Evolutionary conservation across 257 asterid species (phyloP).

Genomic region (Perilla frutescens): DNA sequence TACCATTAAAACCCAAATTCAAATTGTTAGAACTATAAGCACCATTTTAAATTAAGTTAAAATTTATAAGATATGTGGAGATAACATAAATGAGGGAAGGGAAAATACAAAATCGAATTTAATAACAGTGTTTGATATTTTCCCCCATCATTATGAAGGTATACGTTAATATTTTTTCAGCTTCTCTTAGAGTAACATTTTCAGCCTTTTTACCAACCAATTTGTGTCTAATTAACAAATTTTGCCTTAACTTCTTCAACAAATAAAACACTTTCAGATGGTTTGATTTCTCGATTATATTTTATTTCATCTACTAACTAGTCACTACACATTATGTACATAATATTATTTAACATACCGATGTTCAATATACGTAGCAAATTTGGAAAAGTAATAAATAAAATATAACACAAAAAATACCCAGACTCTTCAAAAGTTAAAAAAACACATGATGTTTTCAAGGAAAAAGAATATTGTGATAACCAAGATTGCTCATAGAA

Average conservation of each 20-base stretch:
- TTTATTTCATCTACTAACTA: too few species aligned
- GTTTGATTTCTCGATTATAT: not conserved
- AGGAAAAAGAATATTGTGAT: constrained; percentile 23
- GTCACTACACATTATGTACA: too few species aligned
- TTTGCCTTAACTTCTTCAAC: not conserved
- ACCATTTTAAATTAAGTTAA: too few species aligned
- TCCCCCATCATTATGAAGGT: not conserved
- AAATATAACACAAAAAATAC: not conserved
- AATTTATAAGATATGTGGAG: too few species aligned
- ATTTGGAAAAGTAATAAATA: not conserved
- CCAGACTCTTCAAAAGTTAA: constrained; percentile 7
- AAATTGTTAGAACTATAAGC: too few species aligned
- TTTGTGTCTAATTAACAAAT: not conserved
- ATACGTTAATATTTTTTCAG: not conserved
- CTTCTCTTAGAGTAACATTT: too few species aligned
- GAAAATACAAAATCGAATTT: not conserved
- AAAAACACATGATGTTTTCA: constrained; percentile 23
- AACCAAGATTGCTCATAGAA: constrained; percentile 21
- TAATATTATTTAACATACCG: too few species aligned
- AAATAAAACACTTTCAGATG: not conserved
- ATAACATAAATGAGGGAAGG: not conserved
- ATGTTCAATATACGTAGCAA: too few species aligned
- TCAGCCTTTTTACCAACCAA: not conserved
- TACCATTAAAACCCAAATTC: too few species aligned
- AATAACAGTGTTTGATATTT: not conserved